phyloP scores from a whole-genome alignment of 164 flowering plant species.

The Hamamelis virginiana region DNA sequence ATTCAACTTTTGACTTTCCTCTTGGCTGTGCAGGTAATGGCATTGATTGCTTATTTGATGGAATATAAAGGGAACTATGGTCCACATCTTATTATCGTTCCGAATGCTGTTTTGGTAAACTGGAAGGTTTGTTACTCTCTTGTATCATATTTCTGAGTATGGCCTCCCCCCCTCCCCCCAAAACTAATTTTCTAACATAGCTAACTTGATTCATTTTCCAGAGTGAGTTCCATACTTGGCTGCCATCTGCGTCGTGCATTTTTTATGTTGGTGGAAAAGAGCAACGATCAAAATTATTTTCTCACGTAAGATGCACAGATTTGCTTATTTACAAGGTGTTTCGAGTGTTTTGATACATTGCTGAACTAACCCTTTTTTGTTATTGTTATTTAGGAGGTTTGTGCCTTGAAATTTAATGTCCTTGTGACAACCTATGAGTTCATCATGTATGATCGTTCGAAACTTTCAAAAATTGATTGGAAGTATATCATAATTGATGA shows the following conservation, averaged over 20 bases:
- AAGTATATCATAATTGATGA: constrained; percentile 98
- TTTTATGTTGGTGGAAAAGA: constrained; percentile 96
- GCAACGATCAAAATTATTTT: constrained; percentile 83
- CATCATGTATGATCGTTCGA: constrained; percentile 94
- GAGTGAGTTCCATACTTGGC: constrained; percentile 96
- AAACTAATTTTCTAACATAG: constrained; percentile 3
- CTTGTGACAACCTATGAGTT: constrained; percentile 99
- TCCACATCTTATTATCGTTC: constrained; percentile 98
- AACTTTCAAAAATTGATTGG: constrained; percentile 96
- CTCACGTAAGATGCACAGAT: constrained; percentile 60
- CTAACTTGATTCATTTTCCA: constrained; percentile 33
- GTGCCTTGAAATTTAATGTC: constrained; percentile 92
- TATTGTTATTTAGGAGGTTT: constrained; percentile 66
- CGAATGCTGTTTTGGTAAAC: constrained; percentile 98
- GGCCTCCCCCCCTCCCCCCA: no score
- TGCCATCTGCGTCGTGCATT: constrained; percentile 91
- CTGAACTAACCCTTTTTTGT: constrained; percentile 14
- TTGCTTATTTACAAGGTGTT: not conserved
- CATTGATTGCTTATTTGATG: constrained; percentile 97
- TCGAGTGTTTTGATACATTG: not conserved
- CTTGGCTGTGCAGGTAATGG: constrained; percentile 74
- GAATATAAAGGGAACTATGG: constrained; percentile 99
- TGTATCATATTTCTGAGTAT: not conserved
- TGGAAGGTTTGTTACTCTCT: constrained; percentile 74
- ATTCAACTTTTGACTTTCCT: not conserved